Percentiles rank a stretch among this genome's conserved stretches.
Evolutionary conservation across 352 stramenopile genomes (phyloP).

Genomic region (Globisporangium acanthophoron): DNA sequence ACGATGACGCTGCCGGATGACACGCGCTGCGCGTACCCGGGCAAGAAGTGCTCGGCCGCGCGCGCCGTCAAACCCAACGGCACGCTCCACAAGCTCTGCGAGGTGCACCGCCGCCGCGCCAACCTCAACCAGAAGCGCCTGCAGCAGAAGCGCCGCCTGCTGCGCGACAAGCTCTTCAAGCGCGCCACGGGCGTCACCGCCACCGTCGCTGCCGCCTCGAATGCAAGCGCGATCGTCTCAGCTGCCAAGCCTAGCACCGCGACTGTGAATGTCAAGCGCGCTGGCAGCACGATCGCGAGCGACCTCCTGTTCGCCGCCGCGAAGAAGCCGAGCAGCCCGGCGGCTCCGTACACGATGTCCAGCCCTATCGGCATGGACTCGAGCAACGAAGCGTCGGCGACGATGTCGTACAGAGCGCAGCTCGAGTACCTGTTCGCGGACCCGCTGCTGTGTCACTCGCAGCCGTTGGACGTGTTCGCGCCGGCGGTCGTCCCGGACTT

Average conservation of each 20-base stretch:
- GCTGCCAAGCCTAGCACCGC: not conserved
- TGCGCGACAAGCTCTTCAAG: constrained; percentile 15
- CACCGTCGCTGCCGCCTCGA: not conserved
- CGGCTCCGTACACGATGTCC: not conserved
- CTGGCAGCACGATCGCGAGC: not conserved
- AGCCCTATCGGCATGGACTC: constrained; percentile 3
- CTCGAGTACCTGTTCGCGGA: constrained; percentile 10
- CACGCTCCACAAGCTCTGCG: constrained; percentile 68
- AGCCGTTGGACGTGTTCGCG: not conserved
- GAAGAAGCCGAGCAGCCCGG: not conserved
- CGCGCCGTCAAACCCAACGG: constrained; percentile 63
- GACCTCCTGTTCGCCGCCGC: not conserved
- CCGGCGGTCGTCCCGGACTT: not conserved
- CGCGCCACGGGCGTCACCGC: constrained; percentile 1
- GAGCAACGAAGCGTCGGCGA: not conserved
- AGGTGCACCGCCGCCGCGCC: constrained; percentile 61
- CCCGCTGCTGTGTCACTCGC: constrained; percentile 5
- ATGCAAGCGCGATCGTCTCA: not conserved
- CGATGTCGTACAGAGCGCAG: not conserved
- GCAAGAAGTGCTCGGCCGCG: constrained; percentile 55
- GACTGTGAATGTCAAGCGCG: not conserved
- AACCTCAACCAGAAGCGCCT: constrained; percentile 17
- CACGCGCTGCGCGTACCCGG: constrained; percentile 63
- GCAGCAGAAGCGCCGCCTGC: constrained; percentile 10
- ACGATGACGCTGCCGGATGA: constrained; percentile 8